Conservation (phyloP, 139 green algal species). For the Edaphochlamys debaryana region DNA sequence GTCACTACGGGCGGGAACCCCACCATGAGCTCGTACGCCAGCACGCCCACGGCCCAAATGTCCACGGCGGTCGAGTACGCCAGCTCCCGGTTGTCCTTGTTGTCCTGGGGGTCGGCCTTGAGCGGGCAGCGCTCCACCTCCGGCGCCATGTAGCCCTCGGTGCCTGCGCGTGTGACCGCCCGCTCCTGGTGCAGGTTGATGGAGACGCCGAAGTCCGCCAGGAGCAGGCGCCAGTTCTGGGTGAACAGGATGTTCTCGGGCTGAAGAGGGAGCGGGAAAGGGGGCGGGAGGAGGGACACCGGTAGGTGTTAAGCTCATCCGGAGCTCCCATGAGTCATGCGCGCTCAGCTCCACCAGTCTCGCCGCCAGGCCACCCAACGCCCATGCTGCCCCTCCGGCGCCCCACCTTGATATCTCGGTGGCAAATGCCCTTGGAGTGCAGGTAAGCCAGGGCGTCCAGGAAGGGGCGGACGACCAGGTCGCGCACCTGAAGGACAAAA, state of each 20-base stretch:
- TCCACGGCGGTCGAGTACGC: constrained; percentile 7
- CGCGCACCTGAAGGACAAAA: background rate
- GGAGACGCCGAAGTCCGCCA: constrained; percentile 1
- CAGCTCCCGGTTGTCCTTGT: constrained; percentile 31
- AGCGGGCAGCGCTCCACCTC: constrained; percentile 45
- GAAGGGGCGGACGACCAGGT: constrained; percentile 47
- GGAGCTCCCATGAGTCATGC: background rate
- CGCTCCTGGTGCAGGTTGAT: constrained; percentile 18
- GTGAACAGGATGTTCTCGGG: constrained; percentile 2
- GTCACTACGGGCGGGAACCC: background rate
- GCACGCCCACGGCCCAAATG: constrained; percentile 15
- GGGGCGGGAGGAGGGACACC: too few species aligned
- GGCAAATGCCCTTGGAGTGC: constrained; percentile 37
- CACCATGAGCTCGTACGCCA: constrained; percentile 12
- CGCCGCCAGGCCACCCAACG: too few species aligned
- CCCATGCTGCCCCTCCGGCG: too few species aligned
- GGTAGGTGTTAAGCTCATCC: too few species aligned
- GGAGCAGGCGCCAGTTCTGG: background rate
- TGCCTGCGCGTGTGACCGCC: constrained; percentile 3
- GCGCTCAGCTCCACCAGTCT: too few species aligned
- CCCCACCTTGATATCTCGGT: constrained; percentile 5
- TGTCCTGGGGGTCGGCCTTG: constrained; percentile 41
- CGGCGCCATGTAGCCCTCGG: constrained; percentile 26
- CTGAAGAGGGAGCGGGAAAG: background rate
- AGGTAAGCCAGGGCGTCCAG: constrained; percentile 44